Evolutionary conservation across 192 early-diverging fungal species (phyloP).

Genomic region (Rhizoclosmatium globosum): DNA sequence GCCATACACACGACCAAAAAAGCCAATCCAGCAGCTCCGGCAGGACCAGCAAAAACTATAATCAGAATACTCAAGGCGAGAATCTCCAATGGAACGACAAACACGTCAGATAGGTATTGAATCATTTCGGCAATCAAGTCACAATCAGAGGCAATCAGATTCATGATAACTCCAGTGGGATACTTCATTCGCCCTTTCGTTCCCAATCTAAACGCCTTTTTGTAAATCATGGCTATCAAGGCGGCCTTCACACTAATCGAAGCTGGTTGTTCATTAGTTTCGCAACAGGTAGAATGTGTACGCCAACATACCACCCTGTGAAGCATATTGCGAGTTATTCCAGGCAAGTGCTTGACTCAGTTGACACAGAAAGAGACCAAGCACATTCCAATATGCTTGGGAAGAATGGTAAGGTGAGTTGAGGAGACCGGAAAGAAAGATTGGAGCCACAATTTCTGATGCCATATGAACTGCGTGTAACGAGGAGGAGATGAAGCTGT

Average conservation of each 20-base stretch:
- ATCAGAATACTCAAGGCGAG: slow-evolving; percentile 62
- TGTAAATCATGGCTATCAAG: slow-evolving; percentile 15
- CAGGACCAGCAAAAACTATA: slow-evolving; percentile 45
- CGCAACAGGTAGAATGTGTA: too few relatives aligned
- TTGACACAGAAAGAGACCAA: slow-evolving; percentile 17
- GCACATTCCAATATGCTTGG: slow-evolving; percentile 2
- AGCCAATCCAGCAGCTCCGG: slow-evolving; percentile 56
- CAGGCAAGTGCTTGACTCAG: slow-evolving; percentile 26
- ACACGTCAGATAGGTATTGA: slow-evolving; percentile 26
- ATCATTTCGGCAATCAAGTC: slow-evolving; percentile 41
- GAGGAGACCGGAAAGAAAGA: slow-evolving; percentile 12
- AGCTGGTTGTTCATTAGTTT: too few relatives aligned
- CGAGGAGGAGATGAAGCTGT: not conserved
- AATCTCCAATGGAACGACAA: slow-evolving; percentile 62
- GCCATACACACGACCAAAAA: slow-evolving; percentile 52
- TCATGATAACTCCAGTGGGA: slow-evolving; percentile 34
- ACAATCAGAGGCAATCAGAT: slow-evolving; percentile 28
- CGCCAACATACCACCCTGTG: slow-evolving; percentile 9
- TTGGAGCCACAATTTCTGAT: slow-evolving; percentile 16
- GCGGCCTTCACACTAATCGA: slow-evolving; percentile 19
- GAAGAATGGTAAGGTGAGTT: not conserved
- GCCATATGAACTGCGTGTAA: slow-evolving; percentile 11
- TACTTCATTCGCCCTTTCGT: slow-evolving; percentile 21
- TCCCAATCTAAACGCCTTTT: slow-evolving; percentile 23
- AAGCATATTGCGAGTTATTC: slow-evolving; percentile 36